These are phyloP conservation scores for Lasiosphaeria ovina DNA, from an alignment of 495 filamentous ascomycete species.

Conservation along the genomic window DNA sequence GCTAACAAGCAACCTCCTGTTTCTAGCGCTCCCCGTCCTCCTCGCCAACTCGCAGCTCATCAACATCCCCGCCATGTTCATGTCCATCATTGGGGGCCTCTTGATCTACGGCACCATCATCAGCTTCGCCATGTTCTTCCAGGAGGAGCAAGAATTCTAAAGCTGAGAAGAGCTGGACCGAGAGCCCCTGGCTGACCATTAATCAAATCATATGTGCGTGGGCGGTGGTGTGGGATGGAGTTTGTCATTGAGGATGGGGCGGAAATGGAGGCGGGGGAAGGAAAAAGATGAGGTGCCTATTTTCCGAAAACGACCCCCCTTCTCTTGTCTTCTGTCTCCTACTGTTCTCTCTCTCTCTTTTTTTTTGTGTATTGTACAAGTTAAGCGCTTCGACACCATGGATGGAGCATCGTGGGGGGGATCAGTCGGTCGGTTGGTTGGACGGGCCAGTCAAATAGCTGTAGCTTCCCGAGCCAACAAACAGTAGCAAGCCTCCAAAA, in stretches of 20 bases:
- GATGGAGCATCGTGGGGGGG: too few species aligned
- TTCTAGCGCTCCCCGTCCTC: constrained; percentile 79
- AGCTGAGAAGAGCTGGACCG: not conserved
- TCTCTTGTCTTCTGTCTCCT: too few species aligned
- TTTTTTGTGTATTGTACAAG: constrained; percentile 4
- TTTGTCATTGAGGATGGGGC: not conserved
- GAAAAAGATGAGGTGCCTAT: not conserved
- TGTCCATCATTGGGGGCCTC: constrained; percentile 89
- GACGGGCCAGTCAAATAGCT: too few species aligned
- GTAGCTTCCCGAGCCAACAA: too few species aligned
- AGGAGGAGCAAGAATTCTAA: constrained; percentile 84
- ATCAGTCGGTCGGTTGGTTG: too few species aligned
- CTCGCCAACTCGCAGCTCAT: constrained; percentile 85
- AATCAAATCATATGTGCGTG: not conserved
- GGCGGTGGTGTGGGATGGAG: not conserved
- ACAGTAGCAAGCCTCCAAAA: too few species aligned
- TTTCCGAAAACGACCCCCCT: not conserved
- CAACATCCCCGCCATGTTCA: constrained; percentile 79
- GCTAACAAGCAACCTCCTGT: not conserved
- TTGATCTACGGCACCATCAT: constrained; percentile 98
- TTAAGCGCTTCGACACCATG: not conserved
- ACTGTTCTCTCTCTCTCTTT: not conserved
- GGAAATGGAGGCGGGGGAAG: not conserved
- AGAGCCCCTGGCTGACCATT: not conserved
- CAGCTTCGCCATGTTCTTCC: constrained; percentile 96